Evolutionary conservation across 2,329 filamentous ascomycete species (phyloP).

Genomic region (Phoma sp.): DNA sequence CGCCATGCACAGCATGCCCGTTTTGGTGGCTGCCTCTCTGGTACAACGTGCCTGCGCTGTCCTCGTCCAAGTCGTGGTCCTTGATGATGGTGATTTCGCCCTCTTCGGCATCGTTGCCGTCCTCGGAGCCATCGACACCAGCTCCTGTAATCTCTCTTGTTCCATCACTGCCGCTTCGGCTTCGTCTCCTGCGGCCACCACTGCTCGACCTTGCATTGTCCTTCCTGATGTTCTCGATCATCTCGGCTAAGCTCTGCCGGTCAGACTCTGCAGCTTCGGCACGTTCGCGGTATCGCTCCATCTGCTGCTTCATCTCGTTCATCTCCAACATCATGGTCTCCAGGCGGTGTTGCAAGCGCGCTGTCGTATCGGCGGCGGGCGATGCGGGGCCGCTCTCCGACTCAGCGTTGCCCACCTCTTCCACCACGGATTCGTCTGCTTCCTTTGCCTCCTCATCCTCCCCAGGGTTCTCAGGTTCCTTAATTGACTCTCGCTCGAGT

Average conservation of each 20-base stretch:
- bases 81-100: slow-evolving; percentile 49
- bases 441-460: slow-evolving; percentile 30
- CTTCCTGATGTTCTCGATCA: slow-evolving; percentile 81
- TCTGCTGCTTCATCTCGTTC: slow-evolving; percentile 78
- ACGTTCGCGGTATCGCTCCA: slow-evolving; percentile 77
- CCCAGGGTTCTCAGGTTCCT: slow-evolving; percentile 39
- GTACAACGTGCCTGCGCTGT: slow-evolving; percentile 29
- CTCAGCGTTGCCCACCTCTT: slow-evolving; percentile 20
- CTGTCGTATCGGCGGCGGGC: slow-evolving; percentile 45
- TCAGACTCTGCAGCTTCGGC: slow-evolving; percentile 85
- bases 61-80: slow-evolving; percentile 39
- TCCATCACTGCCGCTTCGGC: slow-evolving; percentile 33
- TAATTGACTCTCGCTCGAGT: slow-evolving; percentile 67
- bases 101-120: slow-evolving; percentile 37
- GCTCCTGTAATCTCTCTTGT: slow-evolving; percentile 13
- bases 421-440: slow-evolving; percentile 16
- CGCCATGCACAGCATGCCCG: slow-evolving; percentile 36
- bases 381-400: slow-evolving; percentile 33
- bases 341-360: slow-evolving; percentile 72
- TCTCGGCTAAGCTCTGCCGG: slow-evolving; percentile 80
- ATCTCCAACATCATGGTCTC: slow-evolving; percentile 82
- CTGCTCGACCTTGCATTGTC: slow-evolving; percentile 62
- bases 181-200: slow-evolving; percentile 38
- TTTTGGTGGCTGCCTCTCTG: slow-evolving; percentile 37
- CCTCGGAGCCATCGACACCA: slow-evolving; percentile 27